phyloP scores from a whole-genome alignment of 306 rosid species.

The Notholithocarpus densiflorus region DNA sequence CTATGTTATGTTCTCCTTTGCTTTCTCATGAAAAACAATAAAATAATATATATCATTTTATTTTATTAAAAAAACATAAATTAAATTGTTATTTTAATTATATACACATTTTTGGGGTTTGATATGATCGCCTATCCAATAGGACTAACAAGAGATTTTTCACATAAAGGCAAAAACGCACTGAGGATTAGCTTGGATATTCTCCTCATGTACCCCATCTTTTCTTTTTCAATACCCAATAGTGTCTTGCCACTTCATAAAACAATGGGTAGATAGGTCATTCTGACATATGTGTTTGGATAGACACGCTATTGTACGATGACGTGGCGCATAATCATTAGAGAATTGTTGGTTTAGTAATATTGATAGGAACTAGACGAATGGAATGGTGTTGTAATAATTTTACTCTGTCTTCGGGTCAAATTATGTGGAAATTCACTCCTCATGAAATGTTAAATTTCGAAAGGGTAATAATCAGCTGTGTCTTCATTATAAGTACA shows the following conservation, averaged over 20 bases:
- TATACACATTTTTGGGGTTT: slow-evolving; percentile 3
- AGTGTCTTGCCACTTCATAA: slow-evolving; percentile 32
- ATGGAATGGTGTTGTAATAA: slow-evolving; percentile 13
- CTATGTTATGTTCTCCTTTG: slow-evolving; percentile 24
- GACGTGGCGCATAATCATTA: neutral
- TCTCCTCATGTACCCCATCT: slow-evolving; percentile 12
- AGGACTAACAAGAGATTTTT: neutral
- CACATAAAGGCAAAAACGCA: slow-evolving; percentile 38
- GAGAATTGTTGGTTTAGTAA: neutral
- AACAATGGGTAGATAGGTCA: slow-evolving; percentile 17
- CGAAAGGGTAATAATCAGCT: slow-evolving; percentile 11
- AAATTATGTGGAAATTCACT: slow-evolving; percentile 60
- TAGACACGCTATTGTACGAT: neutral
- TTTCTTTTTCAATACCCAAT: slow-evolving; percentile 23
- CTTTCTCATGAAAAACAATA: slow-evolving; percentile 5
- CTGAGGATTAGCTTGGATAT: slow-evolving; percentile 29
- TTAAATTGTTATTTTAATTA: neutral
- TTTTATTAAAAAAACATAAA: neutral
- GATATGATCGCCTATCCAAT: slow-evolving; percentile 40
- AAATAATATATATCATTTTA: neutral
- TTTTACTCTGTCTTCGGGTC: slow-evolving; percentile 27
- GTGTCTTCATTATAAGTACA: neutral
- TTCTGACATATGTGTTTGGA: neutral
- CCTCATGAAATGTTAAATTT: slow-evolving; percentile 36
- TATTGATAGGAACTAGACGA: slow-evolving; percentile 2